Evolutionary conservation across 208 protist genomes (phyloP).

Genomic region (Crithidia expoeki): DNA sequence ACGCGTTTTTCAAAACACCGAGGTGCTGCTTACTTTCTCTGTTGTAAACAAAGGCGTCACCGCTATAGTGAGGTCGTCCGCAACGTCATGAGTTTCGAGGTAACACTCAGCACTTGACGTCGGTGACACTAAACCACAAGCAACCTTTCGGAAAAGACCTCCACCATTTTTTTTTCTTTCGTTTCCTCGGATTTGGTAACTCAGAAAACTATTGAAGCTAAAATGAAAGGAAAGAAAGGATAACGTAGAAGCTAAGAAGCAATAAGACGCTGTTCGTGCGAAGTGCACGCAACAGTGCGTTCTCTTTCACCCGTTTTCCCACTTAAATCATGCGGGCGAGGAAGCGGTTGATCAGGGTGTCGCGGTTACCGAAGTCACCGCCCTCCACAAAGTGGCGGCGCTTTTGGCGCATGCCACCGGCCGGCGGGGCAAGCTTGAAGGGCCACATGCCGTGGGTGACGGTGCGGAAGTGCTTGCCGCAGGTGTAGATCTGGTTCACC

Average conservation of each 20-base stretch:
- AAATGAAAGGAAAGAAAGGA: conserved; percentile 12
- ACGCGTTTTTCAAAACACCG: too few relatives aligned
- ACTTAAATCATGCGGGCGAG: conserved; percentile 97
- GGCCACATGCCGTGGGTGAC: conserved; percentile 99
- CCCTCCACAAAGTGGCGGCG: conserved; percentile 98
- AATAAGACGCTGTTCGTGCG: not conserved
- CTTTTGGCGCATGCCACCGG: conserved; percentile 97
- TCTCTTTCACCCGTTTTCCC: not conserved
- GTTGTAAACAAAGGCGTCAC: too few relatives aligned
- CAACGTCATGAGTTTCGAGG: too few relatives aligned
- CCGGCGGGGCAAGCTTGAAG: conserved; percentile 97
- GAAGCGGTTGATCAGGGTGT: conserved; percentile 99
- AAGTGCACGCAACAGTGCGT: not conserved
- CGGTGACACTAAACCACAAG: too few relatives aligned
- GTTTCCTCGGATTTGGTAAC: not conserved
- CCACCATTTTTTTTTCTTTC: not conserved
- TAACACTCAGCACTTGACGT: too few relatives aligned
- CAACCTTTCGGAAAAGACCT: too few relatives aligned
- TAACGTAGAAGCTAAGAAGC: not conserved
- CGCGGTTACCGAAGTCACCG: conserved; percentile 99
- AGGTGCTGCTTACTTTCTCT: too few relatives aligned
- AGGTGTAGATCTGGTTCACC: conserved; percentile 99
- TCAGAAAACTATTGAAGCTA: not conserved
- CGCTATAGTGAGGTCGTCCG: too few relatives aligned
- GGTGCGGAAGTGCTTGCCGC: conserved; percentile 98